Conservation (phyloP, 2,329 filamentous ascomycete genomes). For the Phialemoniopsis sp. region DNA sequence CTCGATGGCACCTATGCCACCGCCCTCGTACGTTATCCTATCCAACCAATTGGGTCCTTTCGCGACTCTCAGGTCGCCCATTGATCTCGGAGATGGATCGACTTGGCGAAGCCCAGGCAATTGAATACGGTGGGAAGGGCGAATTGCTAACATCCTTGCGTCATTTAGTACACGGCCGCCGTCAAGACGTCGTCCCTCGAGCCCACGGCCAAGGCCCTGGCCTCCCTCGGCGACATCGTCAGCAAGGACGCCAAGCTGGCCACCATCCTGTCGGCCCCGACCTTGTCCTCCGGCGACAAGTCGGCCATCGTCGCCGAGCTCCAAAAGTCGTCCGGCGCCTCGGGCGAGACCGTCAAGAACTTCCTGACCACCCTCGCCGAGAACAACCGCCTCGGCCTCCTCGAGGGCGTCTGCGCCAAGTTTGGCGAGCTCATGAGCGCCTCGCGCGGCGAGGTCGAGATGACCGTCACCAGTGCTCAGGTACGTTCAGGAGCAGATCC, state of each 20-base stretch:
- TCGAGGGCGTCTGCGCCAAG: slow-evolving; percentile 81
- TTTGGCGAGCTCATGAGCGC: slow-evolving; percentile 85
- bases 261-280: slow-evolving; percentile 73
- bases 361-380: slow-evolving; percentile 86
- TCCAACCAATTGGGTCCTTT: slow-evolving; percentile 6
- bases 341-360: slow-evolving; percentile 85
- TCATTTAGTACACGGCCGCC: slow-evolving; percentile 84
- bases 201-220: slow-evolving; percentile 75
- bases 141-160: not conserved
- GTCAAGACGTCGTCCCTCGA: slow-evolving; percentile 85
- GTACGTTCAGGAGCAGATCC: slow-evolving; percentile 44
- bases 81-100: slow-evolving; percentile 2
- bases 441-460: slow-evolving; percentile 86
- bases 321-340: slow-evolving; percentile 70
- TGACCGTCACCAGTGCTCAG: slow-evolving; percentile 85
- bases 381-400: slow-evolving; percentile 88
- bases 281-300: slow-evolving; percentile 77
- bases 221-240: slow-evolving; percentile 66
- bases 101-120: slow-evolving; percentile 4
- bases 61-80: slow-evolving; percentile 9
- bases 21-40: slow-evolving; percentile 74
- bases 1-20: slow-evolving; percentile 97
- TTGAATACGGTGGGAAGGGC: not conserved
- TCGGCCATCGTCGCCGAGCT: slow-evolving; percentile 81
- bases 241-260: slow-evolving; percentile 79